Base-by-base conservation (phyloP, 2,329 filamentous ascomycete species). In the Onygenales sp. region DNA sequence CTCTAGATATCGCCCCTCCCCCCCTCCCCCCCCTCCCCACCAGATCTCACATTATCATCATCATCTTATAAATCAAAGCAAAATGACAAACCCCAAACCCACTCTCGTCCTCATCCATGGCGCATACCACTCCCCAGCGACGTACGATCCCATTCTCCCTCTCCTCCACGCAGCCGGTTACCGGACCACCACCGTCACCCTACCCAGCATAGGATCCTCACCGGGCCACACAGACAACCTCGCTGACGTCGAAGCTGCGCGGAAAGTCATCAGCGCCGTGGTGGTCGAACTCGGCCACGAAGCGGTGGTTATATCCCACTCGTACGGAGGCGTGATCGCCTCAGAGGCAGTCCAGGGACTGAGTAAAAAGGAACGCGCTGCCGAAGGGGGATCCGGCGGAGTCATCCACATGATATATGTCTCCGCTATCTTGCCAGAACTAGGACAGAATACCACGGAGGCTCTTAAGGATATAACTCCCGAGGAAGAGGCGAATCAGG, bases 31-130 rank as follows among this genome's bases (percentile, higher is more conserved):
- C 3, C 21, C 37, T 11, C 10, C 37, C 10, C 5, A 14, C 5
- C 5, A 11, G 4, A 40, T 40, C 37, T 40, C 10, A 40, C 10
- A 11, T 14, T 6, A 40, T 40, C 37, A 14, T 3, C 11, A 14
- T 40, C 37, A 14, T 11, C 14, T 17, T 11, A 40, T 11, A 40
- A 11, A 14, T 11, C 14, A 14, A 40, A 40, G 37, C 37, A 27
- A 32, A 42, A 54, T 54, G 48, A 1, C 42, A 3, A 36, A 1
- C 36, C 13, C 49, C 21, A 71, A 70, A 56, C 68, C 67, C 2
- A 61, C 65, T 9, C 59, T 72, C 45, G 63, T 71, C 52, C 54
- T 71, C 48, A 56, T 70, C 5, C 67, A 66, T 6, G 69, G 69
- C 14, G 67, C 65, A 33, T 69, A 65, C 67, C 70, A 74, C 59